Evolutionary conservation across 257 asterid genomes (phyloP), one percentile per base, ranked within the genome.

Genomic region (Fraxinus anomala): DNA sequence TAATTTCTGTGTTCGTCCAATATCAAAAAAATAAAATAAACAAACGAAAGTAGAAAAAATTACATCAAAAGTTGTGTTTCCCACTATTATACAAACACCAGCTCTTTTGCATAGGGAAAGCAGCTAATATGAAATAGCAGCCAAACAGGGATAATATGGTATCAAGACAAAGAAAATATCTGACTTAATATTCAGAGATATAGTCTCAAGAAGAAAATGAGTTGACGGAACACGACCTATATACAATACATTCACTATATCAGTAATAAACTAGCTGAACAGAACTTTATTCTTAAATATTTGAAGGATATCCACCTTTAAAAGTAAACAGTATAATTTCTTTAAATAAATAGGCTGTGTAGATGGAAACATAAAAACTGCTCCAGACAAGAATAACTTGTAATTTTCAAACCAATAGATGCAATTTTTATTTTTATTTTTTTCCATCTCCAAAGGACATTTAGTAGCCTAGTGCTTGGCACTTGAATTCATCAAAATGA

Each of bases 1-100:
- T 82, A 90, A 81, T 83, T 84, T 91, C 99, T 94, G 94, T 86
- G 85, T 51, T 79, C 42, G 80, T 84, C 76, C 78, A 77, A 85
- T 75, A 84, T 7, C 39, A 79, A 75, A 65, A 85, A 44, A 39
- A 70, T 70, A 77, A 77, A 61, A 74, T 23, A 68, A 85, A 79
- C 23, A 77, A 73, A 79, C 51, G 75, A 3, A 34, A 73, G 36
- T 3, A 76, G 68, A 24, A 30, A 83, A 72, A 63, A 12, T 21
- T 14, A 76, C 42, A 51, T 14, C 28, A 49, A n/a, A 47, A 68
- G 31, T 28, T 28, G 31, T 28, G 31, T 28, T 28, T 36, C 30
- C 10, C 40, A 61, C 40, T 28, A 47, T 70, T 24, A 79, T 54
- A 74, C 71, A 73, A 72, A 44, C 70, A 70, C 44, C 51, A 51